Conservation (phyloP, 75 land plant genomes). For the Larix kaempferi region DNA sequence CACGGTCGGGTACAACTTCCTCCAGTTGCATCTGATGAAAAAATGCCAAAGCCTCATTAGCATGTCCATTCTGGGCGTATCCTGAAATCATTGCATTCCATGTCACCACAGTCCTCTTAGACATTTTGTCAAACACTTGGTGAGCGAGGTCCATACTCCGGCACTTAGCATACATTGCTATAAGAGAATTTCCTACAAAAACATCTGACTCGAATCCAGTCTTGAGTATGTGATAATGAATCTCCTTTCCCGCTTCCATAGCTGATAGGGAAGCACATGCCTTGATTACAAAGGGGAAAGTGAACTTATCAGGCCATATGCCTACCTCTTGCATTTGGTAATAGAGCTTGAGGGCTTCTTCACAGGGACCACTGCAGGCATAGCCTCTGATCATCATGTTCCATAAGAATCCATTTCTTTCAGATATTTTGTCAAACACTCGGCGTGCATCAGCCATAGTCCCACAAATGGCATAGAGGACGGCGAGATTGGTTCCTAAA, state of each 20-base stretch:
- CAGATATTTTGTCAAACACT: slow-evolving; percentile 48
- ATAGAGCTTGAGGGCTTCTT: slow-evolving; percentile 40
- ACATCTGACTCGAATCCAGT: slow-evolving; percentile 40
- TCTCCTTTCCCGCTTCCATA: slow-evolving; percentile 34
- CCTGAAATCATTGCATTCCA: slow-evolving; percentile 40
- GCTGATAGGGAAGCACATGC: slow-evolving; percentile 47
- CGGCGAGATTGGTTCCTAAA: slow-evolving; percentile 38
- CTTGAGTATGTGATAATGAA: slow-evolving; percentile 34
- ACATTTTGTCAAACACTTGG: slow-evolving; percentile 43
- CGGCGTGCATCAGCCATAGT: slow-evolving; percentile 23
- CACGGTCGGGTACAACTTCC: slow-evolving; percentile 17
- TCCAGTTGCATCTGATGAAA: slow-evolving; percentile 11
- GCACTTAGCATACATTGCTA: slow-evolving; percentile 71
- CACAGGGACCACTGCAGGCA: slow-evolving; percentile 49
- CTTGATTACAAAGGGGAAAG: slow-evolving; percentile 53
- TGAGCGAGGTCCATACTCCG: slow-evolving; percentile 43
- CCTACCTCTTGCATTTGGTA: slow-evolving; percentile 31
- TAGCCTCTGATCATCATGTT: slow-evolving; percentile 59
- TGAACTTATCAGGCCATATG: slow-evolving; percentile 47
- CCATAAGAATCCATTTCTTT: slow-evolving; percentile 44
- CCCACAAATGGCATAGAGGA: slow-evolving; percentile 41
- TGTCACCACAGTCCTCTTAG: slow-evolving; percentile 15
- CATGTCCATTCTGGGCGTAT: slow-evolving; percentile 9
- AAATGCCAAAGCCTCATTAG: slow-evolving; percentile 13
- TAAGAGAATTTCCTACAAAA: slow-evolving; percentile 48